Base-by-base conservation (phyloP, 495 filamentous ascomycete species). In the Aspergillus indologenus region DNA sequence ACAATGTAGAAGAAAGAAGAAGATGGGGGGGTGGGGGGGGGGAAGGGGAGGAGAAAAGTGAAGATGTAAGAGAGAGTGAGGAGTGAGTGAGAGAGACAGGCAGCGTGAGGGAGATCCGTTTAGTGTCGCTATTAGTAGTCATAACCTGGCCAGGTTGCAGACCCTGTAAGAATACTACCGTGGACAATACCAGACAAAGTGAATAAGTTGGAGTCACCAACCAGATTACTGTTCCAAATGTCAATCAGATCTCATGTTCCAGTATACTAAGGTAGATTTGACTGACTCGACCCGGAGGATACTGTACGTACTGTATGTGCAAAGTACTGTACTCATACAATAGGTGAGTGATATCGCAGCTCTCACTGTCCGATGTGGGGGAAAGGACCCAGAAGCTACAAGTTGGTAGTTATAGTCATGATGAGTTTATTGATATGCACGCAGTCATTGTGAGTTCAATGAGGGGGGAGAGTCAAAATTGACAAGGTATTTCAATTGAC, bases 1-100 rank as follows among this genome's bases (percentile, higher is more conserved):
- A 55, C 48, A 53, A 58, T 49, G 57, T 56, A 57, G 56, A 63
- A 59, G 59, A 61, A 57, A 52, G 56, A 54, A 54, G 57, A 53
- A 56, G 48, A 68, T 63, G 69, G 73, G 67, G 59, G 70, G 65
- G 63, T 66, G 53, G 59, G 70, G 65, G 66, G 61, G 67, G 68
- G 65, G 60, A 58, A 60, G 67, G 62, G 69, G 70, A 58, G 61
- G 58, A 61, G 59, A 59, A 55, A 65, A 65, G 50, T 64, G 59
- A 59, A 50, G 54, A 59, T 42, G 59, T 58, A 59, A 58, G 61
- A 56, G 58, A 70, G 64, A 56, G 22, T 50, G 48, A 51, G 31
- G 45, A 22, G 19, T 24, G n/a, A n/a, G n/a, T n/a, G n/a, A 21
- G 23, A 14, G 60, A 67, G 65, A 68, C 63, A 56, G 61, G 60